Percentiles rank a stretch among this genome's conserved stretches.
These are phyloP conservation scores for Hura crepitans DNA, from an alignment of 441 rosid species.

Conservation along the genomic window DNA sequence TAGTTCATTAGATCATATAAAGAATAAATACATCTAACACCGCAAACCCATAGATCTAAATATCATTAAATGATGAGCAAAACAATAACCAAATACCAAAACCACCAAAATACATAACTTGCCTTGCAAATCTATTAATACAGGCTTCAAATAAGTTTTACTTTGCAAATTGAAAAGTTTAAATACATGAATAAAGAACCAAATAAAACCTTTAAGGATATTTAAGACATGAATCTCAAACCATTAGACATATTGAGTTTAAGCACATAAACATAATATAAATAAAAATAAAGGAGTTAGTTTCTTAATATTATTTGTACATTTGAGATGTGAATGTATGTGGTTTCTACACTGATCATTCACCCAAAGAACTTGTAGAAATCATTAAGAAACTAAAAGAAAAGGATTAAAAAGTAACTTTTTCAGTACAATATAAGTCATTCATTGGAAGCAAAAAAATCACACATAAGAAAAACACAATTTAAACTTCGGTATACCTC, in stretches of 20 bases:
- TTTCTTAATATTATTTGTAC: neutral
- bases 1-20: no score
- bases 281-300: no score
- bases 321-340: no score
- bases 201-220: slow-evolving; percentile 4
- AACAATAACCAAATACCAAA: no score
- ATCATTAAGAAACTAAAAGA: neutral
- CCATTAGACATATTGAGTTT: neutral
- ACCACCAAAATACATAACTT: no score
- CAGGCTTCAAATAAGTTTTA: no score
- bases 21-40: no score
- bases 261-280: no score
- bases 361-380: neutral
- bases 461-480: neutral
- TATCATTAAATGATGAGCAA: no score
- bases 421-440: neutral
- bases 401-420: neutral
- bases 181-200: slow-evolving; percentile 2
- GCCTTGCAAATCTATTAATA: no score
- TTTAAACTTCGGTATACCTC: slow-evolving; percentile 34
- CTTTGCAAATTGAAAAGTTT: slow-evolving; percentile 6
- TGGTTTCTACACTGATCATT: neutral
- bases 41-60: no score
- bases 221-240: neutral
- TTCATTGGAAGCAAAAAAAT: neutral